Evolutionary conservation across 2,329 filamentous ascomycete genomes (phyloP).

Genomic region (Chrysoporthe deuterocubensis): DNA sequence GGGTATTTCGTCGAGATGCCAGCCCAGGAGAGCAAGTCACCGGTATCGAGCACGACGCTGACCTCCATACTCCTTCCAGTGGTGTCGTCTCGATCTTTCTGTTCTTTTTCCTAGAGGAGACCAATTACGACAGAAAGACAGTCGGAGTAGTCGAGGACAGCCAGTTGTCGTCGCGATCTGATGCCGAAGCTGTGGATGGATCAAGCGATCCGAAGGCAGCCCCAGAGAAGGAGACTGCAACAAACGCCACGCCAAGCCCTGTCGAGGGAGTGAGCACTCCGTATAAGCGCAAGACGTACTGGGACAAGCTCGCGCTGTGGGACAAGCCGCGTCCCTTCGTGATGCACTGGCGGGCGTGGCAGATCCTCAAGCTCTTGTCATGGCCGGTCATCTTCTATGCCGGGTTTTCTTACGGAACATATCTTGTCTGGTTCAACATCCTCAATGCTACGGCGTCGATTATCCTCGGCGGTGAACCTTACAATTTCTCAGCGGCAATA

Average conservation of each 20-base stretch:
- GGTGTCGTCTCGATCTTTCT: slow-evolving; percentile 35
- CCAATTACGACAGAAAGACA: slow-evolving; percentile 46
- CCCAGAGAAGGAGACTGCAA: slow-evolving; percentile 15
- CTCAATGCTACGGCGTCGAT: slow-evolving; percentile 43
- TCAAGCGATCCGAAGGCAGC: neutral
- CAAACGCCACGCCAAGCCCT: neutral
- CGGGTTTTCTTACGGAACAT: slow-evolving; percentile 40
- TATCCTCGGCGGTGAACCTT: slow-evolving; percentile 37
- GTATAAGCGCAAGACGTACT: slow-evolving; percentile 41
- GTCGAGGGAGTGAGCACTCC: neutral
- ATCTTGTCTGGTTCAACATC: slow-evolving; percentile 41
- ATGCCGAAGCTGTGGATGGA: slow-evolving; percentile 14
- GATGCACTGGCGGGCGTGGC: slow-evolving; percentile 44
- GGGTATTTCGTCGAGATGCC: neutral
- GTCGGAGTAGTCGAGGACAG: slow-evolving; percentile 27
- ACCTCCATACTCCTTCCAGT: neutral
- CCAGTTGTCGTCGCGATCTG: slow-evolving; percentile 3
- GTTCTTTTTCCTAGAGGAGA: slow-evolving; percentile 60
- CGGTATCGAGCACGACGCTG: neutral
- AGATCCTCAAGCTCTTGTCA: slow-evolving; percentile 38
- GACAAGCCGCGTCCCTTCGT: slow-evolving; percentile 41
- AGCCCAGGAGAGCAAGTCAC: neutral
- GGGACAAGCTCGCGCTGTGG: slow-evolving; percentile 41
- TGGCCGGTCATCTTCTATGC: slow-evolving; percentile 50
- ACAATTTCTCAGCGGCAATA: slow-evolving; percentile 38